These are phyloP conservation scores for Spathaspora hagerdaliae DNA, from an alignment of 805 yeast genomes.

Conservation along the genomic window DNA sequence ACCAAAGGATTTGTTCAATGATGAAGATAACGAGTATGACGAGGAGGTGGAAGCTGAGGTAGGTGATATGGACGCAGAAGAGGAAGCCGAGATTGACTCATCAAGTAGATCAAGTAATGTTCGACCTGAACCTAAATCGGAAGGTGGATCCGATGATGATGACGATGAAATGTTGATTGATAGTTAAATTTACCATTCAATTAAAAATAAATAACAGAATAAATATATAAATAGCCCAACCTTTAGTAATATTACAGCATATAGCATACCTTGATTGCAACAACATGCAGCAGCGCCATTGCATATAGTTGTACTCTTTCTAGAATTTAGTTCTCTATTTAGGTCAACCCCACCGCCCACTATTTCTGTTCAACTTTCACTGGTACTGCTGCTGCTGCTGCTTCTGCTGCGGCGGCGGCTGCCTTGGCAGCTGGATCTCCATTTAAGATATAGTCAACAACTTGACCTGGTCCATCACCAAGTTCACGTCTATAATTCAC, in stretches of 20 bases:
- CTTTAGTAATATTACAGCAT: too few species aligned
- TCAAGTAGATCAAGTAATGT: neutral
- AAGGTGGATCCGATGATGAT: conserved; percentile 4
- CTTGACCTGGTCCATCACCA: conserved; percentile 63
- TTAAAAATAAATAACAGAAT: neutral
- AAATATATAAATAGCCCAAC: too few species aligned
- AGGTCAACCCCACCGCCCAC: neutral
- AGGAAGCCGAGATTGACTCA: conserved; percentile 3
- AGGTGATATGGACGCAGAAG: conserved; percentile 6
- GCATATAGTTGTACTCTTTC: neutral
- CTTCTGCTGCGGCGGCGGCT: neutral
- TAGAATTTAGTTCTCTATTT: neutral
- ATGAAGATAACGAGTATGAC: conserved; percentile 2
- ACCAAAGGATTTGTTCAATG: neutral
- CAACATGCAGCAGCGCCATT: neutral
- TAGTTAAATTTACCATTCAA: neutral
- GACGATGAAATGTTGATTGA: neutral
- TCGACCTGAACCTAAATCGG: neutral
- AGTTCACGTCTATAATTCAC: conserved; percentile 55
- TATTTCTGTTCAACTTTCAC: neutral
- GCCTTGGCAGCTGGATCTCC: conserved; percentile 28
- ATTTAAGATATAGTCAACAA: conserved; percentile 53
- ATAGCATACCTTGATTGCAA: too few species aligned
- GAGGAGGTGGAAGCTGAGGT: conserved; percentile 6
- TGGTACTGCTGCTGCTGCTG: neutral